Conservation (phyloP, 73 alveolate genomes). For the Blepharisma stoltei region DNA sequence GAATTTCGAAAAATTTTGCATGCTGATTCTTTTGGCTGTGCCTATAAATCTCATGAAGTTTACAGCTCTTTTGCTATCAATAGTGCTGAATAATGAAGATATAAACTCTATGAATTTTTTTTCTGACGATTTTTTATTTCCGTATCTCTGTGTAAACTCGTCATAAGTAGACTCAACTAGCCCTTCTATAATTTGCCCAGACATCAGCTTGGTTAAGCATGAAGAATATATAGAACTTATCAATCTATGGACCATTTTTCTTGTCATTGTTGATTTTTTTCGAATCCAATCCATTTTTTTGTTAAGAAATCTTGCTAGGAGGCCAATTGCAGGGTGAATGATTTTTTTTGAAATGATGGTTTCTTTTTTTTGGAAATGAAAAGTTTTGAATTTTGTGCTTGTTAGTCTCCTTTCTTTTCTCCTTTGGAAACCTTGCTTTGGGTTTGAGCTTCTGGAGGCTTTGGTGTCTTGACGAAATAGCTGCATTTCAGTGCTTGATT, state of each 20-base stretch:
- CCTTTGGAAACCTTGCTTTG: too few species aligned
- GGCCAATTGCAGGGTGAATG: too few species aligned
- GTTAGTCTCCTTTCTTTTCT: too few species aligned
- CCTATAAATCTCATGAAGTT: background rate
- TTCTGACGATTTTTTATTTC: background rate
- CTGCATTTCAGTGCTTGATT: too few species aligned
- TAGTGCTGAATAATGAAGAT: background rate
- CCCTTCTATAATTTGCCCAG: background rate
- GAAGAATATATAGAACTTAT: background rate
- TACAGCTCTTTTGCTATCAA: background rate
- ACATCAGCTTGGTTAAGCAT: background rate
- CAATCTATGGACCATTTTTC: slow-evolving; percentile 12
- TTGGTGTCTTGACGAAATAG: too few species aligned
- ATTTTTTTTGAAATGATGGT: too few species aligned
- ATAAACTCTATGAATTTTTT: slow-evolving; percentile 21
- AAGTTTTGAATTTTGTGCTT: too few species aligned
- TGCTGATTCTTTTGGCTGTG: background rate
- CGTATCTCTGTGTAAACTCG: slow-evolving; percentile 6
- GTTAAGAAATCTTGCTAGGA: too few species aligned
- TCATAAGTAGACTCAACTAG: background rate
- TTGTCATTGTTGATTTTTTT: background rate
- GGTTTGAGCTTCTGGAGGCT: too few species aligned
- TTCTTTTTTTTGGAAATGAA: too few species aligned
- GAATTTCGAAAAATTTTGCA: background rate
- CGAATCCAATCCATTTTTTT: too few species aligned